Conservation (phyloP, 2,329 filamentous ascomycete genomes). For the Cladosporium cucumerinum region DNA sequence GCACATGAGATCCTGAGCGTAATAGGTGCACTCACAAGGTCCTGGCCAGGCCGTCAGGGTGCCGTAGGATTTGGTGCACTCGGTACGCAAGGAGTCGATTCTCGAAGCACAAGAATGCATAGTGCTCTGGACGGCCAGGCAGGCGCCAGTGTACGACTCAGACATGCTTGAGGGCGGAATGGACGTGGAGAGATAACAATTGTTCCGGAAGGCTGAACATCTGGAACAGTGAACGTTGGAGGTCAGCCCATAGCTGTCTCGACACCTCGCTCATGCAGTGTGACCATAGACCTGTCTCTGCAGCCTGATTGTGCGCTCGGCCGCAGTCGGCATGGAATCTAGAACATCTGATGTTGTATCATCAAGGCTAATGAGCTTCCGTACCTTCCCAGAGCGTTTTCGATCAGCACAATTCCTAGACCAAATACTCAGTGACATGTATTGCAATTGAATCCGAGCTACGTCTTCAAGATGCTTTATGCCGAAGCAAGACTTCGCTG, state of each 20-base stretch:
- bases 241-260: background rate
- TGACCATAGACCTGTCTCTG: background rate
- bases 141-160: background rate
- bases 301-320: background rate
- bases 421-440: background rate
- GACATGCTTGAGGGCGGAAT: background rate
- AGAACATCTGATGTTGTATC: background rate
- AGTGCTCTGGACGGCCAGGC: background rate
- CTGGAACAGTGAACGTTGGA: background rate
- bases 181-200: background rate
- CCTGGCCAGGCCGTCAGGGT: background rate
- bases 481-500: background rate
- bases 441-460: background rate
- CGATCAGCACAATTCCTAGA: background rate
- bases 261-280: background rate
- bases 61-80: background rate
- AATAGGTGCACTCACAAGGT: background rate
- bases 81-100: background rate
- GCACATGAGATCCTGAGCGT: background rate
- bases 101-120: background rate
- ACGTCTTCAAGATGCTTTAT: background rate
- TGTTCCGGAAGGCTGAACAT: background rate
- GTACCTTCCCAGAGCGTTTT: background rate
- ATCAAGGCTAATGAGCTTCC: background rate
- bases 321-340: background rate